phyloP scores from a whole-genome alignment of 2,329 filamentous ascomycete species.

The Colletotrichum shisoi region DNA sequence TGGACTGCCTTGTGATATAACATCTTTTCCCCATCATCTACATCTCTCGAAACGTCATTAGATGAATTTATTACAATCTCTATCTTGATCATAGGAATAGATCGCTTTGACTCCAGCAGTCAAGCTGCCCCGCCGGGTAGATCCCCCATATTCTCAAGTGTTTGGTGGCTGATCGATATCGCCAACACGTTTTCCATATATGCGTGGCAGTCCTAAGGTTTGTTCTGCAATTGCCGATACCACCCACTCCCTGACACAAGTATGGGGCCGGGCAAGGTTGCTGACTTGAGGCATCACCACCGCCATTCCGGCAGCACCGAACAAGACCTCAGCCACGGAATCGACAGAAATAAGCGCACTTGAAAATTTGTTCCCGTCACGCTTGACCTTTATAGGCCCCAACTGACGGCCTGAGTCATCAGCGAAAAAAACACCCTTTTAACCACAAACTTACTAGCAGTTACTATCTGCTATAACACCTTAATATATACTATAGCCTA shows the following conservation, averaged over 20 bases:
- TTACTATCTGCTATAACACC: too few relatives aligned
- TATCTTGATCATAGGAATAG: neutral
- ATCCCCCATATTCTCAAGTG: neutral
- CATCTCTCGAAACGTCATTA: neutral
- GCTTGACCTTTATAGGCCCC: too few relatives aligned
- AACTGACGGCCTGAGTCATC: too few relatives aligned
- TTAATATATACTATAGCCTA: too few relatives aligned
- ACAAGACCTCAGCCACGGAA: neutral
- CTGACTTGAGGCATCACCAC: conserved; percentile 2
- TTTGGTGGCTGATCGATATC: neutral
- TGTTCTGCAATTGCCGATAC: neutral
- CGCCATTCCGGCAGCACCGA: conserved; percentile 3
- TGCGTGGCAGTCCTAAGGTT: neutral
- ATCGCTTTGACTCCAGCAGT: conserved; percentile 2
- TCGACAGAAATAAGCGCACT: too few relatives aligned
- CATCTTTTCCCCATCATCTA: neutral
- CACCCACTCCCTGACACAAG: neutral
- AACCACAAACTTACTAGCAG: too few relatives aligned
- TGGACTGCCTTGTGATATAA: neutral
- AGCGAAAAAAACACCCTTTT: too few relatives aligned
- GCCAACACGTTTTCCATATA: neutral
- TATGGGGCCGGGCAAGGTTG: conserved; percentile 4
- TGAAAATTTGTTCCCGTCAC: too few relatives aligned
- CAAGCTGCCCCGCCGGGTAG: neutral
- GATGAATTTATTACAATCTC: neutral